A percentile compares a stretch with the other conserved stretches of the same genome.
Evolutionary conservation across 176 grass and related monocot genomes (phyloP).

Genomic region (Zoysia japonica): DNA sequence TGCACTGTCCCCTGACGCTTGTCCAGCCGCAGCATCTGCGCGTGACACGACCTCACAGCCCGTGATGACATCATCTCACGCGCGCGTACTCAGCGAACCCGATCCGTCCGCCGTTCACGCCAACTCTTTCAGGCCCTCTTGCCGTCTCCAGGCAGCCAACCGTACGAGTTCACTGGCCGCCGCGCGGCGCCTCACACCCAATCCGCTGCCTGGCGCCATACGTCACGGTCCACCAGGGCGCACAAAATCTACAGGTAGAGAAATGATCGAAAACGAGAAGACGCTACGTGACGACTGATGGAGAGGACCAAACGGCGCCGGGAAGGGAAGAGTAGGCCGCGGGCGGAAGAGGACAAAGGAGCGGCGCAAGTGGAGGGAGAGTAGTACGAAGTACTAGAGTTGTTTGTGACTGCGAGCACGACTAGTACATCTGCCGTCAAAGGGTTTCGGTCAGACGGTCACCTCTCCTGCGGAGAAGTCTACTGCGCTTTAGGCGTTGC

Average conservation of each 20-base stretch:
- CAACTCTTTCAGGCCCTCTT: background rate
- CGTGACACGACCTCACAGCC: no score
- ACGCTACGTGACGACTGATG: background rate
- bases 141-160: background rate
- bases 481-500: no score
- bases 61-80: no score
- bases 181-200: background rate
- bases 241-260: background rate
- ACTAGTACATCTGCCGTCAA: slow-evolving; percentile 1
- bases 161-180: background rate
- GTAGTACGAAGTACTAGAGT: no score
- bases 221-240: background rate
- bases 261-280: background rate
- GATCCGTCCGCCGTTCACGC: background rate
- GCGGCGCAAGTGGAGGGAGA: background rate
- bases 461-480: no score
- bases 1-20: no score
- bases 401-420: no score
- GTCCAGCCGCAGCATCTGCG: no score
- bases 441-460: background rate
- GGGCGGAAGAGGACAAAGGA: background rate
- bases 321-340: background rate
- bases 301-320: background rate
- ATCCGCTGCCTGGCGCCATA: no score
- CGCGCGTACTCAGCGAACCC: no score